Evolutionary conservation across 2,329 filamentous ascomycete species (phyloP).

Genomic region (Fusarium beomiforme): DNA sequence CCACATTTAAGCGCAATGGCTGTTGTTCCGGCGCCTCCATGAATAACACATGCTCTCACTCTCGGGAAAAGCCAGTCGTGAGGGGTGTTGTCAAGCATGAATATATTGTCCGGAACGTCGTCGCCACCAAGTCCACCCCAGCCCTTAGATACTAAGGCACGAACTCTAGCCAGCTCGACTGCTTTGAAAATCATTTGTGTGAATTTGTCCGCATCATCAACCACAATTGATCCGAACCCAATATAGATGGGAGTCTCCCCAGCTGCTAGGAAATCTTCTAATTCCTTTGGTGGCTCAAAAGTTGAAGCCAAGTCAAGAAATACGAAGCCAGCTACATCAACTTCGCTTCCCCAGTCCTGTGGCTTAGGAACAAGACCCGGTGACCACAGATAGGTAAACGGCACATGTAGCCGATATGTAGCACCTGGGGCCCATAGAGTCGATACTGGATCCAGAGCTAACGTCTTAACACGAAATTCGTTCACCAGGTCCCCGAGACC

Average conservation of each 20-base stretch:
- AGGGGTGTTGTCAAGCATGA: constrained; percentile 77
- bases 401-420: constrained; percentile 77
- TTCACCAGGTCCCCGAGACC: constrained; percentile 84
- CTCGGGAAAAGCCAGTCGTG: constrained; percentile 81
- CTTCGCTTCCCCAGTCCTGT: constrained; percentile 72
- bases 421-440: constrained; percentile 81
- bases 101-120: constrained; percentile 70
- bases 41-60: constrained; percentile 74
- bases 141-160: constrained; percentile 78
- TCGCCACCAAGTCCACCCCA: constrained; percentile 76
- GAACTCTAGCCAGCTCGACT: constrained; percentile 70
- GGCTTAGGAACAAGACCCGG: constrained; percentile 74
- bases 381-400: constrained; percentile 79
- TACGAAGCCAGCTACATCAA: constrained; percentile 82
- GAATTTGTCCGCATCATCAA: constrained; percentile 75
- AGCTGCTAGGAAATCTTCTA: constrained; percentile 64
- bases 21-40: constrained; percentile 82
- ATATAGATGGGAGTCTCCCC: constrained; percentile 75
- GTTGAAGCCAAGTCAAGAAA: constrained; percentile 75
- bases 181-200: constrained; percentile 78
- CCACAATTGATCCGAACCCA: constrained; percentile 80
- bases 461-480: constrained; percentile 73
- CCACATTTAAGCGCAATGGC: constrained; percentile 78
- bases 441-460: constrained; percentile 78
- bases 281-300: constrained; percentile 66